These are phyloP conservation scores for Mortierella sp. DNA, from an alignment of 371 early-diverging fungal genomes.

Conservation along the genomic window DNA sequence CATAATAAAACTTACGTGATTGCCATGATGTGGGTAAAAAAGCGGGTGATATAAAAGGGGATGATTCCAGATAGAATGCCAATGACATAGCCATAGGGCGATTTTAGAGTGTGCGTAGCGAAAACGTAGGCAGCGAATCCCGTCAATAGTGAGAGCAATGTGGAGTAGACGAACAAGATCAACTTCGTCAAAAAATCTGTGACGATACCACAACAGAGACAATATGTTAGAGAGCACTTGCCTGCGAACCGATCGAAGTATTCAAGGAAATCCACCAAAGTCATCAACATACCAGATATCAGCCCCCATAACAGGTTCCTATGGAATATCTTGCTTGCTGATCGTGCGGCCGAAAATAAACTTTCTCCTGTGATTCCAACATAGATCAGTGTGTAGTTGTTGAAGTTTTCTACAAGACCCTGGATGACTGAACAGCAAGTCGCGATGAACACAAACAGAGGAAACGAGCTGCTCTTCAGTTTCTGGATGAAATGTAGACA, in stretches of 20 bases:
- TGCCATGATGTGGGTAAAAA: slow-evolving; percentile 78
- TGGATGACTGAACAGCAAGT: slow-evolving; percentile 56
- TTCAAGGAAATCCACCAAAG: neutral
- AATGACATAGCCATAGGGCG: slow-evolving; percentile 78
- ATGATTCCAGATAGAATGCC: slow-evolving; percentile 73
- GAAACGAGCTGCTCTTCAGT: slow-evolving; percentile 31
- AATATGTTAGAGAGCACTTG: neutral
- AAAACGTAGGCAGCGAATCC: slow-evolving; percentile 77
- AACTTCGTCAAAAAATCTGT: slow-evolving; percentile 68
- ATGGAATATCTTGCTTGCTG: slow-evolving; percentile 79
- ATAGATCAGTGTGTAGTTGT: slow-evolving; percentile 79
- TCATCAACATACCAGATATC: slow-evolving; percentile 61
- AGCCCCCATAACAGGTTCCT: slow-evolving; percentile 79
- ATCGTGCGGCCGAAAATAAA: slow-evolving; percentile 69
- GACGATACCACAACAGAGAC: neutral
- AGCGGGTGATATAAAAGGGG: slow-evolving; percentile 76
- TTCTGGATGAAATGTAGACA: slow-evolving; percentile 13
- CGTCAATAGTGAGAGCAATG: slow-evolving; percentile 67
- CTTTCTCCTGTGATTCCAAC: slow-evolving; percentile 80
- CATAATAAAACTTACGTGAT: slow-evolving; percentile 75
- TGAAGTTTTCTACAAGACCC: slow-evolving; percentile 69
- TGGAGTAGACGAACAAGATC: slow-evolving; percentile 66
- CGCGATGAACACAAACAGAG: slow-evolving; percentile 36
- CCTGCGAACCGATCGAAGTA: neutral
- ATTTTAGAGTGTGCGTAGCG: slow-evolving; percentile 71